phyloP scores from a whole-genome alignment of 1,284 basidiomycete genomes.

The Leccinum solheimii region DNA sequence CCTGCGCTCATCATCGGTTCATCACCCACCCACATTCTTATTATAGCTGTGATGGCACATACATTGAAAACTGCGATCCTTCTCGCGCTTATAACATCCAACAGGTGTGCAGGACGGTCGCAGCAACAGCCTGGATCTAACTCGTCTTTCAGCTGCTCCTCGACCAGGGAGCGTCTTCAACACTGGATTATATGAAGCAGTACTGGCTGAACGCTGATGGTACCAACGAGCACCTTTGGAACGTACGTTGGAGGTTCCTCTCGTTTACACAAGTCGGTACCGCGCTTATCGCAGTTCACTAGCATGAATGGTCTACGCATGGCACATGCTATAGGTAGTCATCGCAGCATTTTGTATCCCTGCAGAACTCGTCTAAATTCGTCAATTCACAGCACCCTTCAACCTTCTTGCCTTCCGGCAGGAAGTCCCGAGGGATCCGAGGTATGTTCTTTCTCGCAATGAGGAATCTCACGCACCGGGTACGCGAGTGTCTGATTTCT shows the following conservation, averaged over 20 bases:
- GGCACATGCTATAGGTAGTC: constrained; percentile 70
- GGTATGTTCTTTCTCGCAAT: constrained; percentile 31
- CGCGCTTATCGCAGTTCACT: constrained; percentile 17
- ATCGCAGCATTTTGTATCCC: background rate
- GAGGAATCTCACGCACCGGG: background rate
- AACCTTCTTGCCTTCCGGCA: constrained; percentile 55
- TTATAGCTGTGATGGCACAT: constrained; percentile 68
- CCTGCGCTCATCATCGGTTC: background rate
- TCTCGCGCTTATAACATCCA: constrained; percentile 57
- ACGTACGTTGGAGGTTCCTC: constrained; percentile 44
- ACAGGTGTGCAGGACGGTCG: constrained; percentile 33
- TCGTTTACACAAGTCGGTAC: background rate
- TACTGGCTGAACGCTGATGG: constrained; percentile 69
- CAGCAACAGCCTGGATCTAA: background rate
- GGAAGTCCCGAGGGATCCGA: constrained; percentile 63
- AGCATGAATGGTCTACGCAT: constrained; percentile 72
- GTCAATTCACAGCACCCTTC: constrained; percentile 54
- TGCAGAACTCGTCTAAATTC: background rate
- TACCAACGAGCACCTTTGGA: constrained; percentile 67
- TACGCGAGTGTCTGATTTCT: background rate
- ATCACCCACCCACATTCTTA: background rate
- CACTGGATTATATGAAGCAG: constrained; percentile 66
- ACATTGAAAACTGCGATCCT: constrained; percentile 62
- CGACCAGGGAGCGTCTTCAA: constrained; percentile 57
- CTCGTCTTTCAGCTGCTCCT: constrained; percentile 49